Percentiles rank a stretch among this genome's conserved stretches.
Evolutionary conservation across 78 protist genomes (phyloP).

Genomic region (Dictyostelium firmibasis): DNA sequence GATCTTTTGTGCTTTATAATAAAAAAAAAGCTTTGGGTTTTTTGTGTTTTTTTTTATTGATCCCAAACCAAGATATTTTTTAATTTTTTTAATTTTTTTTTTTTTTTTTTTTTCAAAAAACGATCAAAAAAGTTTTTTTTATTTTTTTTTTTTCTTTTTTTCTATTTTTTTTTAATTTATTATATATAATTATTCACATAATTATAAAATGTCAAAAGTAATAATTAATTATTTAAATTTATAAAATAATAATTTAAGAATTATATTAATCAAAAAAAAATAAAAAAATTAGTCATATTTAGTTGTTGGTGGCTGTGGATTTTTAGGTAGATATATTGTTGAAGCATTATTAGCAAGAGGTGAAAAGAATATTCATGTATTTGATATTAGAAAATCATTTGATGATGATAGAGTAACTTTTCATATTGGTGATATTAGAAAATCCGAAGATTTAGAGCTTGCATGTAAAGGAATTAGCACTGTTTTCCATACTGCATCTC

Average conservation of each 20-base stretch:
- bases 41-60: too few relatives aligned
- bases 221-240: not conserved
- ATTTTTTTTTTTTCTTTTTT: not conserved
- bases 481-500: constrained; percentile 82
- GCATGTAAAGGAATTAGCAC: constrained; percentile 71
- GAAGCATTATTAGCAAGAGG: constrained; percentile 41
- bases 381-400: constrained; percentile 78
- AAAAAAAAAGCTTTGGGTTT: too few relatives aligned
- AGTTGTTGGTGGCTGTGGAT: constrained; percentile 80
- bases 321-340: constrained; percentile 76
- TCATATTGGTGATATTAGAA: constrained; percentile 73
- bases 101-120: too few relatives aligned
- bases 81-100: too few relatives aligned
- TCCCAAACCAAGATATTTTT: not conserved
- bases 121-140: too few relatives aligned
- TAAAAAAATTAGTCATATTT: constrained; percentile 21
- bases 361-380: constrained; percentile 52
- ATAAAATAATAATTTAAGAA: not conserved
- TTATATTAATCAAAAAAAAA: not conserved
- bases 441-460: constrained; percentile 21
- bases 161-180: not conserved
- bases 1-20: too few relatives aligned
- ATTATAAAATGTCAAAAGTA: not conserved
- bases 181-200: too few relatives aligned
- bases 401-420: constrained; percentile 57